Conservation (phyloP, 495 filamentous ascomycete species). For the Aspergillus olivimuriae region DNA sequence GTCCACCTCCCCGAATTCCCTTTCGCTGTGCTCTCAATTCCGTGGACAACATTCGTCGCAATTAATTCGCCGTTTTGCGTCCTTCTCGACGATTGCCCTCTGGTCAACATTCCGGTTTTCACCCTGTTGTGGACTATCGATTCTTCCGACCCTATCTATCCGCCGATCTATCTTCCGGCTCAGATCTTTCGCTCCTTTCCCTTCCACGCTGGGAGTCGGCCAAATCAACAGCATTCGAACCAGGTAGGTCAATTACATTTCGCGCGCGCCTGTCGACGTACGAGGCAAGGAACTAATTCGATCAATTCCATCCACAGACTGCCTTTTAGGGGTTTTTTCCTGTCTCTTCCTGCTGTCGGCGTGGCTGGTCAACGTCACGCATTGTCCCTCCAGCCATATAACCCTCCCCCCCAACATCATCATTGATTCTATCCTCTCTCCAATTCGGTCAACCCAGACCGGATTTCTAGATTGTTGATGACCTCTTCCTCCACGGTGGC, state of each 20-base stretch:
- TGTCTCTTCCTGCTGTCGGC: constrained; percentile 15
- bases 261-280: too few species aligned
- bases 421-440: constrained; percentile 6
- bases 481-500: constrained; percentile 41
- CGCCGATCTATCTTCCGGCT: constrained; percentile 1
- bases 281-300: too few species aligned
- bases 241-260: too few species aligned
- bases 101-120: too few species aligned
- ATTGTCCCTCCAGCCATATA: constrained; percentile 3
- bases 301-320: constrained; percentile 1
- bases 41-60: too few species aligned
- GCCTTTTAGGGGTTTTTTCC: constrained; percentile 11
- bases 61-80: too few species aligned
- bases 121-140: background rate
- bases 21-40: too few species aligned
- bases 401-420: constrained; percentile 1
- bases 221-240: too few species aligned
- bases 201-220: background rate
- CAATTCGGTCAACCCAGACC: constrained; percentile 32
- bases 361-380: constrained; percentile 19
- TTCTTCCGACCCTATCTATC: background rate
- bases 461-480: constrained; percentile 30
- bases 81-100: too few species aligned
- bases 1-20: too few species aligned
- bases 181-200: constrained; percentile 16